Evolutionary conservation across 139 green algal genomes (phyloP).

Genomic region (Haematococcus sp.): DNA sequence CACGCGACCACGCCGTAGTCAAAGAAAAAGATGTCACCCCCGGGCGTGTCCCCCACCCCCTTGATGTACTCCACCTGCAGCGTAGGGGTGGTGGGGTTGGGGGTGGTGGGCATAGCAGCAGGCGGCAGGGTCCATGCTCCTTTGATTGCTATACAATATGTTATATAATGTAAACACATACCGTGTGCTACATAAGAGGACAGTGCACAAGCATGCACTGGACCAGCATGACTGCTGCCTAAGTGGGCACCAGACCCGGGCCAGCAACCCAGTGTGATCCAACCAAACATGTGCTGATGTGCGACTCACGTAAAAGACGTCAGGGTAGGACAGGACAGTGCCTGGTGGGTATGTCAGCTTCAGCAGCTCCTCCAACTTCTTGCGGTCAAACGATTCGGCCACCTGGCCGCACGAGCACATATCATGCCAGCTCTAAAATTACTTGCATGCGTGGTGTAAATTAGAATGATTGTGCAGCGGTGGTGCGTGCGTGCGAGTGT

Average conservation of each 20-base stretch:
- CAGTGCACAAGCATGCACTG: too few relatives aligned
- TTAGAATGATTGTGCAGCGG: too few relatives aligned
- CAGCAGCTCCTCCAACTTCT: constrained; percentile 54
- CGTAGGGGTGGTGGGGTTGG: background rate
- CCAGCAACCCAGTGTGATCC: too few relatives aligned
- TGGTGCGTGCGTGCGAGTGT: too few relatives aligned
- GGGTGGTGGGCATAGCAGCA: background rate
- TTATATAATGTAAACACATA: too few relatives aligned
- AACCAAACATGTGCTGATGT: background rate
- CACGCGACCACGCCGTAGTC: constrained; percentile 47
- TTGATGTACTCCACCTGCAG: constrained; percentile 40
- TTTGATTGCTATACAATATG: background rate
- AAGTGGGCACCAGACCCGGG: too few relatives aligned
- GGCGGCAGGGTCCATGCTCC: too few relatives aligned
- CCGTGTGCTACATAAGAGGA: too few relatives aligned
- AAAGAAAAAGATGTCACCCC: constrained; percentile 56
- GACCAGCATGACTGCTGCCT: too few relatives aligned
- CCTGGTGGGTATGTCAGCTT: constrained; percentile 29
- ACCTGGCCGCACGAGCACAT: too few relatives aligned
- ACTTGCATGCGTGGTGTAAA: too few relatives aligned
- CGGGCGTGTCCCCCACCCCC: constrained; percentile 25
- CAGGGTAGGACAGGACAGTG: constrained; percentile 43
- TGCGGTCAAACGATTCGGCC: constrained; percentile 51
- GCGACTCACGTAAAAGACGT: constrained; percentile 44
- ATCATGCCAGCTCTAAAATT: too few relatives aligned